Conservation (phyloP, 352 stramenopile genomes). For the Globisporangium sylvaticum region DNA sequence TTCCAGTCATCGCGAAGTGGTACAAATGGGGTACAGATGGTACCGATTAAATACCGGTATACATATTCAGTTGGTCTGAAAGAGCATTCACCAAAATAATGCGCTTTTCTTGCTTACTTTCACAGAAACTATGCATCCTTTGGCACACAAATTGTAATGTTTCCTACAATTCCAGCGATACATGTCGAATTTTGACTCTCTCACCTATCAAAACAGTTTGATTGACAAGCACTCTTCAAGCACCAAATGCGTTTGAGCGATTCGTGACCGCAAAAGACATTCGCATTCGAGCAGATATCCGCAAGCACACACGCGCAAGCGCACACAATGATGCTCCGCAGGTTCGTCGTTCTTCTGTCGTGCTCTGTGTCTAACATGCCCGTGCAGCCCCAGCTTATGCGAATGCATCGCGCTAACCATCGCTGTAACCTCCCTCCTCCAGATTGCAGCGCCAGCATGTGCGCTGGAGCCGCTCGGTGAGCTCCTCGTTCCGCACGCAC, state of each 20-base stretch:
- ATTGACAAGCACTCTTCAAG: neutral
- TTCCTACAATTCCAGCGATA: too few relatives aligned
- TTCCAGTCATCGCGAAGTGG: conserved; percentile 8
- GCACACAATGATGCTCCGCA: conserved; percentile 21
- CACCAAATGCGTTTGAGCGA: neutral
- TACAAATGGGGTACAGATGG: too few relatives aligned
- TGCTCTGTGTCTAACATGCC: neutral
- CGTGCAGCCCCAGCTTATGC: neutral
- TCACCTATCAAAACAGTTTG: too few relatives aligned
- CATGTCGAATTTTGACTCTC: too few relatives aligned
- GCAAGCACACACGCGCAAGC: neutral
- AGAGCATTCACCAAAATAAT: too few relatives aligned
- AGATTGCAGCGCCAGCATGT: conserved; percentile 21
- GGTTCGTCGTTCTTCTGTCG: neutral
- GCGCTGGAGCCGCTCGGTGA: conserved; percentile 6
- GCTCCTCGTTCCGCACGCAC: conserved; percentile 53
- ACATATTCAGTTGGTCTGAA: too few relatives aligned
- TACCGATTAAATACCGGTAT: too few relatives aligned
- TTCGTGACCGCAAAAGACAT: neutral
- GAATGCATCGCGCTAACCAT: neutral
- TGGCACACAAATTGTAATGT: too few relatives aligned
- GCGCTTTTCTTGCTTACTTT: too few relatives aligned
- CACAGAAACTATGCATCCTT: too few relatives aligned
- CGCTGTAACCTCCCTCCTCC: neutral
- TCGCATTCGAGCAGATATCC: neutral